phyloP scores from a whole-genome alignment of 139 green algal genomes.

The Auxenochlorella protothecoides region DNA sequence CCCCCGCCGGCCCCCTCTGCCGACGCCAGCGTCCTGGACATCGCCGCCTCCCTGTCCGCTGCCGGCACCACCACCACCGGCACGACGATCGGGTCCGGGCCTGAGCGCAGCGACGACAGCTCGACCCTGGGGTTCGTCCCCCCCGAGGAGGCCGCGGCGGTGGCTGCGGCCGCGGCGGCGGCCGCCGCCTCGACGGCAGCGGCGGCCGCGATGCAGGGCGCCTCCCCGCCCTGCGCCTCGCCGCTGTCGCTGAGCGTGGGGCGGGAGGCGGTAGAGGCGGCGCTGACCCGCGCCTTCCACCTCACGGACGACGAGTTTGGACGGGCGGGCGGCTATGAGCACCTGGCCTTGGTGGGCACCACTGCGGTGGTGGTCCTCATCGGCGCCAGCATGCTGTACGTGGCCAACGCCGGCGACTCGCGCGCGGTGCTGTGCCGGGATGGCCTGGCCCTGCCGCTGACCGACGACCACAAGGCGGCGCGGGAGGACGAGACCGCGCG shows the following conservation, averaged over 20 bases:
- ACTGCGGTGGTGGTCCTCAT: slow-evolving; percentile 78
- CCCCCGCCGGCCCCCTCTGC: too few relatives aligned
- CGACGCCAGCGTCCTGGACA: background rate
- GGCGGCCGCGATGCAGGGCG: background rate
- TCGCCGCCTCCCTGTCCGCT: background rate
- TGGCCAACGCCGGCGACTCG: slow-evolving; percentile 75
- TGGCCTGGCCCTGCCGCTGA: slow-evolving; percentile 45
- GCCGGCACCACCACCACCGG: too few relatives aligned
- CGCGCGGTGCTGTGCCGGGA: slow-evolving; percentile 59
- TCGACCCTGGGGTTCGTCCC: background rate
- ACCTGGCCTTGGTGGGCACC: slow-evolving; percentile 54
- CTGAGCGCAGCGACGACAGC: too few relatives aligned
- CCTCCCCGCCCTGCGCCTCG: background rate
- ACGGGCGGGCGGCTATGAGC: slow-evolving; percentile 27
- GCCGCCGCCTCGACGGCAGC: background rate
- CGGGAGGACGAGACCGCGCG: slow-evolving; percentile 58
- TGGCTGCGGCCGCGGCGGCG: background rate
- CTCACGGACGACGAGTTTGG: slow-evolving; percentile 52
- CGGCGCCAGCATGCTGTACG: slow-evolving; percentile 46
- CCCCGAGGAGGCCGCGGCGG: background rate
- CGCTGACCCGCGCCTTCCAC: slow-evolving; percentile 39
- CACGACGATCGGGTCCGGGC: too few relatives aligned
- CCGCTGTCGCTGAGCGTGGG: background rate
- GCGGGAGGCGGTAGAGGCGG: slow-evolving; percentile 27
- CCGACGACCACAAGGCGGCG: slow-evolving; percentile 63